phyloP scores from a whole-genome alignment of 768 basidiomycete species.

The Phaeotremella skinneri region DNA sequence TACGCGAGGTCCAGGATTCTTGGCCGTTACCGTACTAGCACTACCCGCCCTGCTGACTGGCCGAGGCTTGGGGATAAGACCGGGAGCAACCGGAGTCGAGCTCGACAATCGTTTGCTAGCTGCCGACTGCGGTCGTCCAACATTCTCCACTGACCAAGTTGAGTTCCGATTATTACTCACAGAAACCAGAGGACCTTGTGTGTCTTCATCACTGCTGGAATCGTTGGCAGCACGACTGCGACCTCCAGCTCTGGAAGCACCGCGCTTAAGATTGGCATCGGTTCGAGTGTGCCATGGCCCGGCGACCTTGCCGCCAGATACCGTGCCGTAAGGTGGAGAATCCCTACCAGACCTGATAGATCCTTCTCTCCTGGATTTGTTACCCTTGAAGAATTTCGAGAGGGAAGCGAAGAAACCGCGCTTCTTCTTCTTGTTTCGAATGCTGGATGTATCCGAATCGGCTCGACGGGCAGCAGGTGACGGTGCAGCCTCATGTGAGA shows the following conservation, averaged over 20 bases:
- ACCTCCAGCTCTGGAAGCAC: conserved; percentile 19
- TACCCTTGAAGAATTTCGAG: conserved; percentile 44
- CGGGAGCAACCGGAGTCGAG: conserved; percentile 40
- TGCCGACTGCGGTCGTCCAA: conserved; percentile 14
- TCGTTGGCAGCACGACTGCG: conserved; percentile 30
- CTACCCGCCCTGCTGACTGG: conserved; percentile 22
- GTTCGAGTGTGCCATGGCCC: conserved; percentile 47
- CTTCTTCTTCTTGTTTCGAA: conserved; percentile 40
- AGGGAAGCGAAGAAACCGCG: conserved; percentile 48
- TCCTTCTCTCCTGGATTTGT: conserved; percentile 19
- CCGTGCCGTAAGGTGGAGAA: conserved; percentile 44
- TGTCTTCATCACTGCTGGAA: conserved; percentile 40
- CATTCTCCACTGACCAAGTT: conserved; percentile 45
- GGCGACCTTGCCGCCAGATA: conserved; percentile 10
- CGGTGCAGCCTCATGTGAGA: conserved; percentile 31
- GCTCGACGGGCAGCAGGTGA: conserved; percentile 4
- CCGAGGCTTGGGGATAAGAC: conserved; percentile 41
- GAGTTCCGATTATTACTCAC: conserved; percentile 45
- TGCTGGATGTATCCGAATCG: conserved; percentile 40
- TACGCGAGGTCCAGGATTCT: conserved; percentile 5
- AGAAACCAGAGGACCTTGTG: conserved; percentile 34
- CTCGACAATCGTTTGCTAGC: conserved; percentile 23
- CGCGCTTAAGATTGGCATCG: conserved; percentile 45
- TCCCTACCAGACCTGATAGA: conserved; percentile 37
- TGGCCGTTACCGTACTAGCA: conserved; percentile 39